Percentiles rank a stretch among this genome's conserved stretches.
Conservation (phyloP, 2,329 filamentous ascomycete species). For the Botryotinia narcissicola region DNA sequence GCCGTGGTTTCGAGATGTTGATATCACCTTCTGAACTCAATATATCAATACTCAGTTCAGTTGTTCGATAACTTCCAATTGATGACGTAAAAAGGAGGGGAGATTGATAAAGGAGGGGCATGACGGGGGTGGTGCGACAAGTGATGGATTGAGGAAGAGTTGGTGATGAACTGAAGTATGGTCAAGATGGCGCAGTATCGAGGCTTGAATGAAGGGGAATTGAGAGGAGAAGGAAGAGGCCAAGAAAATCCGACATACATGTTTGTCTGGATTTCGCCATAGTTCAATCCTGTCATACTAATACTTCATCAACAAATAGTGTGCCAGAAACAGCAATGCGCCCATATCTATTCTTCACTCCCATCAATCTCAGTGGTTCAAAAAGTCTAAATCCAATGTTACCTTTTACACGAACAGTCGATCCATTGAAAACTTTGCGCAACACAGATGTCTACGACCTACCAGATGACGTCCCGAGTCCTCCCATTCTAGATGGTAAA, state of each 20-base stretch:
- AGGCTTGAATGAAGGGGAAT: background rate
- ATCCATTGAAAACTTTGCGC: constrained; percentile 23
- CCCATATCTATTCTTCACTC: constrained; percentile 27
- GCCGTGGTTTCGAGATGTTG: background rate
- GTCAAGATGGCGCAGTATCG: background rate
- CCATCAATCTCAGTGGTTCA: constrained; percentile 24
- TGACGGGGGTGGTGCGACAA: background rate
- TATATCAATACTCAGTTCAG: background rate
- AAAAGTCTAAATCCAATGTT: background rate
- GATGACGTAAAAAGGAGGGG: background rate
- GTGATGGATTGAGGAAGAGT: background rate
- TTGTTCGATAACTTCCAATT: background rate
- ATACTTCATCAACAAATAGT: background rate
- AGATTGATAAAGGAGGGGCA: background rate
- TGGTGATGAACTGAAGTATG: background rate
- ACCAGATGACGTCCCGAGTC: constrained; percentile 15
- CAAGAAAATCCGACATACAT: background rate
- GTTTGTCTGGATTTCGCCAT: background rate
- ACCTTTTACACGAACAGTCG: constrained; percentile 22
- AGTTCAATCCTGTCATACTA: background rate
- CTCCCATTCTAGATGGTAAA: constrained; percentile 13
- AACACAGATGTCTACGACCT: constrained; percentile 26
- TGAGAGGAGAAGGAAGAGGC: too few species aligned
- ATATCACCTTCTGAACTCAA: background rate
- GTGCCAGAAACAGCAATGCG: background rate